phyloP scores from a whole-genome alignment of 75 land plant species.

The Azolla pinnata region DNA sequence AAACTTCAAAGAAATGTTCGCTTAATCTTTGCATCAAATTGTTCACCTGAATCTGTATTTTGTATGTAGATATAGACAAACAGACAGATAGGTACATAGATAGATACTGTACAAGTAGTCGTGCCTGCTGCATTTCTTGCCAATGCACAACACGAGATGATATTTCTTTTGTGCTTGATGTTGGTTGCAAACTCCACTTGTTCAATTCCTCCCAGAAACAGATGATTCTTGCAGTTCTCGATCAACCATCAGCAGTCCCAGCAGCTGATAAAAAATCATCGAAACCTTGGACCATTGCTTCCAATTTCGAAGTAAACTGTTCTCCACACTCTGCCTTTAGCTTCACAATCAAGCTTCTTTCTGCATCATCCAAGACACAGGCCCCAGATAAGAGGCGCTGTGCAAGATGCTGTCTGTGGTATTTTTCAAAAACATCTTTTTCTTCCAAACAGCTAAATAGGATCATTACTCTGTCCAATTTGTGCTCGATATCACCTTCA shows the following conservation, averaged over 20 bases:
- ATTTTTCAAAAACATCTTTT: slow-evolving; percentile 95
- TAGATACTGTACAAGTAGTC: too few relatives aligned
- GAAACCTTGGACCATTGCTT: slow-evolving; percentile 98
- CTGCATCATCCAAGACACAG: slow-evolving; percentile 92
- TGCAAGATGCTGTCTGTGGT: slow-evolving; percentile 90
- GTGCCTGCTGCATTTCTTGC: too few relatives aligned
- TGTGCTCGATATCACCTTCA: slow-evolving; percentile 85
- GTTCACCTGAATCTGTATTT: too few relatives aligned
- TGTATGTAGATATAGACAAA: too few relatives aligned
- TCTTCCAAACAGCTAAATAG: slow-evolving; percentile 89
- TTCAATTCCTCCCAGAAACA: too few relatives aligned
- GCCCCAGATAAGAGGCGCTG: slow-evolving; percentile 88
- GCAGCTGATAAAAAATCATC: slow-evolving; percentile 36
- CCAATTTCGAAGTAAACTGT: slow-evolving; percentile 92
- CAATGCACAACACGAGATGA: too few relatives aligned
- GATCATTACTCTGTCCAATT: slow-evolving; percentile 96
- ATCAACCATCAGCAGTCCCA: slow-evolving; percentile 40
- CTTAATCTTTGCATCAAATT: too few relatives aligned
- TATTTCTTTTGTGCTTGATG: too few relatives aligned
- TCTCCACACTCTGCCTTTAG: slow-evolving; percentile 96
- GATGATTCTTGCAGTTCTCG: too few relatives aligned
- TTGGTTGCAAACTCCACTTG: too few relatives aligned
- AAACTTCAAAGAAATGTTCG: too few relatives aligned
- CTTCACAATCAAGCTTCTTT: slow-evolving; percentile 82
- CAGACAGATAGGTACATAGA: too few relatives aligned